These are phyloP conservation scores for Peziza echinospora DNA, from an alignment of 495 filamentous ascomycete species.

Conservation along the genomic window DNA sequence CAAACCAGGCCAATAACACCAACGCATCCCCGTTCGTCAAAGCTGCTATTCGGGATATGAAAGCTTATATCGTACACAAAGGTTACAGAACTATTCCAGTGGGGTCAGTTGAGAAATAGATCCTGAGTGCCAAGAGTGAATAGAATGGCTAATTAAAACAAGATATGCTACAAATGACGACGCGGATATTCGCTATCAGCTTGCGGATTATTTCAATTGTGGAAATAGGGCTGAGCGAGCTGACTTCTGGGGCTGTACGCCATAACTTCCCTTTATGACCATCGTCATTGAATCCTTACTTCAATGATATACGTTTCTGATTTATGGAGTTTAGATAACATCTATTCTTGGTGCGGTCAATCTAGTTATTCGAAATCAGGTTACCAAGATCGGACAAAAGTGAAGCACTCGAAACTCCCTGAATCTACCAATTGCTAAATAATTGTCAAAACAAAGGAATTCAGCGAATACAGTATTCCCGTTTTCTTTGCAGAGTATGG, in stretches of 20 bases:
- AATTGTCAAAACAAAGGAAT: slow-evolving; percentile 72
- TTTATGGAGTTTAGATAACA: slow-evolving; percentile 36
- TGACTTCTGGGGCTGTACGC: slow-evolving; percentile 68
- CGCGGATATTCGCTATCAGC: slow-evolving; percentile 45
- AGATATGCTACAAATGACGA: slow-evolving; percentile 89
- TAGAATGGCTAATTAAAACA: not conserved
- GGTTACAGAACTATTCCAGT: slow-evolving; percentile 64
- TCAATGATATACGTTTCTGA: not conserved
- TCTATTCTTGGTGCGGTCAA: slow-evolving; percentile 92
- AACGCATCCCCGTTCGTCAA: slow-evolving; percentile 79
- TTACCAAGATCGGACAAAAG: slow-evolving; percentile 52
- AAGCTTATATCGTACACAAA: slow-evolving; percentile 67
- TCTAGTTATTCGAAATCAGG: slow-evolving; percentile 51
- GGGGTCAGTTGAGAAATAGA: slow-evolving; percentile 21
- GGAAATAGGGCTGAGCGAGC: slow-evolving; percentile 40
- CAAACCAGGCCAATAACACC: slow-evolving; percentile 65
- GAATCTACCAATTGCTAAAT: too few relatives aligned
- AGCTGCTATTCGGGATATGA: slow-evolving; percentile 85
- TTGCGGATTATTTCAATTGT: slow-evolving; percentile 89
- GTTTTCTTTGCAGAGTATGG: slow-evolving; percentile 98
- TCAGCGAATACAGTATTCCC: slow-evolving; percentile 67
- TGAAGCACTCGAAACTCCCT: too few relatives aligned
- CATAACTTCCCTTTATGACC: too few relatives aligned
- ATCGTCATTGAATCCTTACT: not conserved
- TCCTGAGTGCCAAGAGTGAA: not conserved